These are phyloP conservation scores for Choanephora cucurbitarum DNA, from an alignment of 371 early-diverging fungal genomes.

Conservation along the genomic window DNA sequence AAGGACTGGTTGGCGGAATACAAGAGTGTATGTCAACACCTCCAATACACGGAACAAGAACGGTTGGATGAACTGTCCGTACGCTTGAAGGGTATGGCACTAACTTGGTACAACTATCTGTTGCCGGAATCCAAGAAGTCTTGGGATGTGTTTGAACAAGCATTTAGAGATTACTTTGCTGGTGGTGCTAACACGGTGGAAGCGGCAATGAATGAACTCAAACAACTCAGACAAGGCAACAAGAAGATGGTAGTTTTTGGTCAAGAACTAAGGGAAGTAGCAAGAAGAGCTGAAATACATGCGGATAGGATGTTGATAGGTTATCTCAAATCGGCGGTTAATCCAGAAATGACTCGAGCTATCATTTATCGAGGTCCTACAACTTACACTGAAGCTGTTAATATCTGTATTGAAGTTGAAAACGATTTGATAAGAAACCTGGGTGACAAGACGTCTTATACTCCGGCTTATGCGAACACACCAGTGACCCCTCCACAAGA, in stretches of 20 bases:
- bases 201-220: not conserved
- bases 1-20: too few relatives aligned
- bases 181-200: too few relatives aligned
- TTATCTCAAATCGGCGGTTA: not conserved
- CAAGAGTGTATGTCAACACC: too few relatives aligned
- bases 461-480: too few relatives aligned
- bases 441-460: too few relatives aligned
- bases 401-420: not conserved
- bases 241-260: constrained; percentile 3
- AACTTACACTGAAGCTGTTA: not conserved
- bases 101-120: too few relatives aligned
- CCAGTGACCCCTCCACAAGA: not conserved
- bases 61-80: too few relatives aligned
- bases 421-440: not conserved
- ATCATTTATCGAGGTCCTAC: not conserved
- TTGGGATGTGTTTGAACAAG: too few relatives aligned
- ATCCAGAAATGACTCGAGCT: not conserved
- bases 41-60: too few relatives aligned
- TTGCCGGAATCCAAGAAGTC: too few relatives aligned
- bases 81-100: too few relatives aligned
- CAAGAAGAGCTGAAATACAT: not conserved
- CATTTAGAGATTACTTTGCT: too few relatives aligned
- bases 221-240: constrained; percentile 3
- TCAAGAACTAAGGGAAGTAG: not conserved
- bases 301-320: constrained; percentile 1